Base-by-base conservation (phyloP, 495 filamentous ascomycete genomes). In the Filosporella fistucella region DNA sequence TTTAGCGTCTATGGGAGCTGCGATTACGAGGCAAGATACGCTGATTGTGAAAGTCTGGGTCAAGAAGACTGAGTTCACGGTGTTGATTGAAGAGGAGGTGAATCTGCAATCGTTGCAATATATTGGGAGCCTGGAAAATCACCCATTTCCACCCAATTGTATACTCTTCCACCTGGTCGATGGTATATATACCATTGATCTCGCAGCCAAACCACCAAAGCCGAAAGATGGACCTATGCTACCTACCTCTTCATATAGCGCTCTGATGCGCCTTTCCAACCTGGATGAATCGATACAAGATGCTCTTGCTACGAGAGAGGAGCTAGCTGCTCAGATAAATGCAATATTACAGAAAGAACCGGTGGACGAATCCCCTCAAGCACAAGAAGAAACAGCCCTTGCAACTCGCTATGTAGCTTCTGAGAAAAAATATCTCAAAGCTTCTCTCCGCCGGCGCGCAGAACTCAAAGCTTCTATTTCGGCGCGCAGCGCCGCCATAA, bases 201-300 rank as follows among this genome's bases (percentile, higher is more conserved):
- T 77, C 26, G 33, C 36, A 4, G 69, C 68, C 5, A 74, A 71
- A 38, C 61, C 61, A 16, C 65, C 70, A 18, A 60, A 63, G 39
- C 66, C 69, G 20, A 73, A 77, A 58, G 65, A 70, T 50, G 65
- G 65, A 8, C 54, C 65, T 17, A 38, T 68, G 12, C 24, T 68
- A 13, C 51, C 67, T 0, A 93, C 88, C 1, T 88, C 89, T 4
- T 91, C 89, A 1, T 98, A 96, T 65, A 93, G 94, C 58, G 81
- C 87, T 1, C 68, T 98, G 35, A 94, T 96, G 85, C 80, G 84
- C 24, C 72, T 98, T 23, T 84, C 86, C 12, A 96, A 88, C 43
- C 69, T 98, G 29, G 90, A 96, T 49, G 86, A 89, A 57, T 95
- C 90, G 49, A 86, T 97, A 26, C 87, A 95, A 63, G 93, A 98